Evolutionary conservation across 2,329 filamentous ascomycete genomes (phyloP).

Genomic region (Fusarium nisikadoi): DNA sequence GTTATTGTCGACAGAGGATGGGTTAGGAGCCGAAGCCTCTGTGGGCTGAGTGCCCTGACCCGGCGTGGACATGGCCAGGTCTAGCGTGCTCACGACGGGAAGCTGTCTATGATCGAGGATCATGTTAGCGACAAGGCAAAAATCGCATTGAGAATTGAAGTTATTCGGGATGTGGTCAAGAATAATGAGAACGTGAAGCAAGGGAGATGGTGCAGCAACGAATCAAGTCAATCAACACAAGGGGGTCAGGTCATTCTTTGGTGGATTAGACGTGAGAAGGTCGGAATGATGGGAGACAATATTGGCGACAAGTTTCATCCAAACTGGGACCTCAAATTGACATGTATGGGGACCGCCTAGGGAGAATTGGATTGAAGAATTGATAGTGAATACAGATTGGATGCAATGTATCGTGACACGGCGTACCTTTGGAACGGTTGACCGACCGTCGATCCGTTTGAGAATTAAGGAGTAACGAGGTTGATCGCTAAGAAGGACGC

Average conservation of each 20-base stretch:
- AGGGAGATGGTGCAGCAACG: conserved; percentile 15
- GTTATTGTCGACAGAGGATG: conserved; percentile 19
- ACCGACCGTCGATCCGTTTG: conserved; percentile 10
- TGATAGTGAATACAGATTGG: conserved; percentile 14
- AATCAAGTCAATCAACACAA: conserved; percentile 18
- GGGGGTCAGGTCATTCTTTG: conserved; percentile 5
- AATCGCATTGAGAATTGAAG: conserved; percentile 9
- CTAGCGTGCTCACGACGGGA: conserved; percentile 32
- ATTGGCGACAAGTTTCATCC: conserved; percentile 20
- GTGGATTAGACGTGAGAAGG: conserved; percentile 10
- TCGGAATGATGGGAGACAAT: conserved; percentile 29
- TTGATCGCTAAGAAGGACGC: conserved; percentile 14
- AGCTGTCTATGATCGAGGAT: conserved; percentile 46
- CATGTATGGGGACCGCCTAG: conserved; percentile 14
- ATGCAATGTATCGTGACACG: conserved; percentile 30
- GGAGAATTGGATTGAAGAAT: conserved; percentile 3
- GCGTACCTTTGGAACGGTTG: conserved; percentile 34
- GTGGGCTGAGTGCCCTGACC: conserved; percentile 37
- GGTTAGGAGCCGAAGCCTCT: conserved; percentile 30
- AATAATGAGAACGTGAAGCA: conserved; percentile 5
- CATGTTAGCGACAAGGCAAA: conserved; percentile 49
- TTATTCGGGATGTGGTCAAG: conserved; percentile 3
- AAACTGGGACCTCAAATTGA: conserved; percentile 5
- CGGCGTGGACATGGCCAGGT: conserved; percentile 50
- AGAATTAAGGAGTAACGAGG: conserved; percentile 8